Evolutionary conservation across 176 grass and related monocot genomes (phyloP).

Genomic region (Triticum dicoccoides): DNA sequence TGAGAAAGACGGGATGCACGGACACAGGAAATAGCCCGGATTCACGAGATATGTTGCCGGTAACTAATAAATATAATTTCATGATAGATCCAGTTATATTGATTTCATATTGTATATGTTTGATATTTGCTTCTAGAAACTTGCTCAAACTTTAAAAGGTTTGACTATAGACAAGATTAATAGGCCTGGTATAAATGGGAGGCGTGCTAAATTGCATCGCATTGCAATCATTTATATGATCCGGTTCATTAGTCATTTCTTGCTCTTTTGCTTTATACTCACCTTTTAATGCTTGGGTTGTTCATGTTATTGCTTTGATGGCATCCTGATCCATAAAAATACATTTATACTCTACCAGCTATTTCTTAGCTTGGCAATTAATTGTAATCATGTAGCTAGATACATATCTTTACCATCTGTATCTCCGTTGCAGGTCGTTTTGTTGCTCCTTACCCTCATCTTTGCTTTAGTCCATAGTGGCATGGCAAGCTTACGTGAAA

Average conservation of each 20-base stretch:
- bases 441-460: slow-evolving; percentile 74
- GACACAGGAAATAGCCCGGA: no score
- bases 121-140: background rate
- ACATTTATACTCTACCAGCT: background rate
- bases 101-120: no score
- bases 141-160: no score
- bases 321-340: background rate
- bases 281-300: background rate
- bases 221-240: background rate
- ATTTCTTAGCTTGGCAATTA: slow-evolving; percentile 9
- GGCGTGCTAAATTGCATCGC: background rate
- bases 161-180: no score
- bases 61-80: no score
- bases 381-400: background rate
- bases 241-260: background rate
- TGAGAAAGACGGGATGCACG: no score
- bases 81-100: no score
- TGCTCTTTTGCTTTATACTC: background rate
- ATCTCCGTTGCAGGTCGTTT: slow-evolving; percentile 52
- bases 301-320: background rate
- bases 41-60: no score
- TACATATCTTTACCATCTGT: background rate
- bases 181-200: no score
- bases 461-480: slow-evolving; percentile 93
- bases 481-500: slow-evolving; percentile 79